Percentiles rank a stretch among this genome's conserved stretches.
These are phyloP conservation scores for Boletus subparvulus DNA, from an alignment of 768 basidiomycete species.

Conservation along the genomic window DNA sequence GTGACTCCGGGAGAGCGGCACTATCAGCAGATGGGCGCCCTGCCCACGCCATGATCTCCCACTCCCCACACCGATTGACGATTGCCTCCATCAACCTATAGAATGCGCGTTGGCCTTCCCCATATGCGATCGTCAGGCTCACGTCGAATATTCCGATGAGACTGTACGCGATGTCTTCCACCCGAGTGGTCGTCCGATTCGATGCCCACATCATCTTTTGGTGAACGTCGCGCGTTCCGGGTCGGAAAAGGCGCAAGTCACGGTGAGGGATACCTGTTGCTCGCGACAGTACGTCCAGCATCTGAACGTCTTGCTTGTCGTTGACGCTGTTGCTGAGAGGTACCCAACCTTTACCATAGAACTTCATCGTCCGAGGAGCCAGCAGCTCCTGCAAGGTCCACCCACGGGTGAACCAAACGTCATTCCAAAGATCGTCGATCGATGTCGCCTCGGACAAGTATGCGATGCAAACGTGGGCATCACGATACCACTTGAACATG, in stretches of 20 bases:
- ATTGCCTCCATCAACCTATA: conserved; percentile 32
- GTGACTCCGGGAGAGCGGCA: conserved; percentile 32
- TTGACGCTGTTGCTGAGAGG: conserved; percentile 26
- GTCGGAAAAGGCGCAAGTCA: conserved; percentile 25
- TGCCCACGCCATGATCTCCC: conserved; percentile 35
- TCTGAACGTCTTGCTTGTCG: conserved; percentile 25
- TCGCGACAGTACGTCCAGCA: conserved; percentile 26
- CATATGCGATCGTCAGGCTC: conserved; percentile 35
- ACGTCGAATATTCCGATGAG: conserved; percentile 37
- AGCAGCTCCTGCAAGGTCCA: conserved; percentile 33
- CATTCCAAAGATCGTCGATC: conserved; percentile 24
- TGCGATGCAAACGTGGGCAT: conserved; percentile 31
- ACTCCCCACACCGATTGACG: conserved; percentile 28
- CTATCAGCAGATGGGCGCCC: conserved; percentile 28
- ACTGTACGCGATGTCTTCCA: conserved; percentile 34
- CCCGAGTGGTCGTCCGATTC: conserved; percentile 32
- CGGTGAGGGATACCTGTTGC: conserved; percentile 27
- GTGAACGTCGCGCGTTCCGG: conserved; percentile 26
- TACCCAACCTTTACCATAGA: conserved; percentile 29
- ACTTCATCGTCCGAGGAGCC: conserved; percentile 32
- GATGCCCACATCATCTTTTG: conserved; percentile 36
- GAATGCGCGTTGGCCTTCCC: conserved; percentile 34
- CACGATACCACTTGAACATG: conserved; percentile 36
- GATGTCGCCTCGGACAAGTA: conserved; percentile 32
- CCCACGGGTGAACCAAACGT: conserved; percentile 34